Evolutionary conservation across 768 basidiomycete species (phyloP), one percentile per base, ranked within the genome.

Genomic region (Trametes sanguinea): DNA sequence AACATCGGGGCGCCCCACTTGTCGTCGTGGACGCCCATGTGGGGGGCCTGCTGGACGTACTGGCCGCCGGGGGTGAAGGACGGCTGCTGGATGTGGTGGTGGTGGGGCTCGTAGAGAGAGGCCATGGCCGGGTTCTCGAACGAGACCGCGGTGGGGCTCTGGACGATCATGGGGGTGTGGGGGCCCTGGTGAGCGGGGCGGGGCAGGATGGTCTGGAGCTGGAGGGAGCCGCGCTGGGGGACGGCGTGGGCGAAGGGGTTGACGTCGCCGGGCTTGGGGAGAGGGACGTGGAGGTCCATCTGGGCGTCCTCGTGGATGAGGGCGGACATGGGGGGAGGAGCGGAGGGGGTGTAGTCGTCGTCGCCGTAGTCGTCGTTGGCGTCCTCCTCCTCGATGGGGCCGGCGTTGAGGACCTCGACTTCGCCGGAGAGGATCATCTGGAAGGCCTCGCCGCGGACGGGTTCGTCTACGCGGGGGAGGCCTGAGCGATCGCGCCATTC

Each of bases 401-500:
- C 76, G 75, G 65, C 61, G 45, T 64, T 75, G 54, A 89, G 76
- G 52, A 90, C 80, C 68, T 92, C 90, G 62, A 90, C 77, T 71
- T 92, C 89, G 48, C 86, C 89, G 42, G 75, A 78, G 14, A 90
- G 77, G 46, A 91, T 81, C 82, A 89, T 85, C 40, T 80, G 75
- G 73, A 93, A 91, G 37, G 82, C 89, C 35, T 91, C 87, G 32
- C 86, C 82, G 62, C 90, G 81, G 45, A 84, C 75, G 17, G 90
- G 88, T 69, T 93, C 89, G 48, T 92, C 90, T 61, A 87, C 79
- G 65, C 82, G 83, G 29, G 86, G 85, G 57, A 94, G 82, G 29
- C 83, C 86, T 29, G 85, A 84, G 51, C 89, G 85, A 65, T 86
- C 85, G 60, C 94, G 88, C 91, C 95, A 97, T 64, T 95, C 92